Percentiles rank a stretch among this genome's conserved stretches.
These are phyloP conservation scores for Incumbomyces lentus DNA, from an alignment of 2,329 filamentous ascomycete species.

Conservation along the genomic window DNA sequence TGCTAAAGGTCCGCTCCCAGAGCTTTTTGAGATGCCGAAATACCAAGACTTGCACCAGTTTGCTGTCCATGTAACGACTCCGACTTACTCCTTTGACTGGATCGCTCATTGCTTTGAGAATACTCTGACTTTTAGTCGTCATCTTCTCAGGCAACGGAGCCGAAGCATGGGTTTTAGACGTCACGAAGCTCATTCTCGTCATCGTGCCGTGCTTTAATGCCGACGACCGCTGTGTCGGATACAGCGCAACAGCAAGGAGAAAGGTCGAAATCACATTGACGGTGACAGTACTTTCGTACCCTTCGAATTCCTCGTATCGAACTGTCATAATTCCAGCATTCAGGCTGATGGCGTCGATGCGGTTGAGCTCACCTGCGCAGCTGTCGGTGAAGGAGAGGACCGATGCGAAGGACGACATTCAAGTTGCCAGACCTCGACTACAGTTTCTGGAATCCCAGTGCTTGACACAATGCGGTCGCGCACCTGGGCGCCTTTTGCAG, in stretches of 20 bases:
- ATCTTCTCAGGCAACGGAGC: conserved; percentile 27
- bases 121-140: conserved; percentile 23
- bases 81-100: conserved; percentile 27
- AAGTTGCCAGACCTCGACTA: conserved; percentile 35
- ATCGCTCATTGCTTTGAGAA: conserved; percentile 31
- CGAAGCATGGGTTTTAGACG: conserved; percentile 34
- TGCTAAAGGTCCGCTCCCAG: no score
- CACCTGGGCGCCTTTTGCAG: no score
- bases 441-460: no score
- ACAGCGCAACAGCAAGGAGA: conserved; percentile 38
- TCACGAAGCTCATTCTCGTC: conserved; percentile 30
- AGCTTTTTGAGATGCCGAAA: conserved; percentile 25
- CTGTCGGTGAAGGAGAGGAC: conserved; percentile 30
- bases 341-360: conserved; percentile 29
- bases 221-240: conserved; percentile 42
- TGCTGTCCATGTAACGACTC: conserved; percentile 36
- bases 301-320: conserved; percentile 30
- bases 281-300: conserved; percentile 39
- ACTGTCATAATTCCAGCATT: conserved; percentile 36
- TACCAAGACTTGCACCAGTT: conserved; percentile 40
- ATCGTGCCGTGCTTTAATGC: conserved; percentile 23
- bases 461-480: no score
- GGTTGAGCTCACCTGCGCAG: conserved; percentile 21
- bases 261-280: conserved; percentile 47
- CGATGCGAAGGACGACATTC: conserved; percentile 30